Base-by-base conservation (phyloP, 371 early-diverging fungal genomes). In the Actinomucor elegans region DNA sequence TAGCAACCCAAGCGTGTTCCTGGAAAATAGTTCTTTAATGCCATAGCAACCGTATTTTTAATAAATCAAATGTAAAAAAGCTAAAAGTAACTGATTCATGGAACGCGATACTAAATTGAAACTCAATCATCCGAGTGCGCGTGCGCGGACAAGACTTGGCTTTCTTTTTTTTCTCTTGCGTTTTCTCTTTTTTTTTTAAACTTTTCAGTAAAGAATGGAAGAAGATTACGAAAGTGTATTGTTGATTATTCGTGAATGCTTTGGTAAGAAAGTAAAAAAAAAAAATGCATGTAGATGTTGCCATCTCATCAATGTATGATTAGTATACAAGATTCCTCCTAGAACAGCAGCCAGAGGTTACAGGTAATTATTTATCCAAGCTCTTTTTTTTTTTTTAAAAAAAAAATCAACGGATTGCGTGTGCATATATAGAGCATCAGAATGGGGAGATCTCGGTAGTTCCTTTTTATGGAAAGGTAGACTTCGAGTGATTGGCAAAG, bases 251-350 rank as follows among this genome's bases (percentile, higher is more conserved):
- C 78, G 86, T 29, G 93, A 94, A 74, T 88, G 89, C 73, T 85
- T 82, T 62, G 91, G 88, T 86, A 81, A 35, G 59, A 27, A 21
- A 38, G 9, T 23, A 46, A 44, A 37, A 9, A n/a, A 35, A 48
- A 14, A 45, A 41, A 20, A 18, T 35, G 31, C n/a, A 42, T 11
- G 28, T 36, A 37, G 17, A 24, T 8, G 10, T 15, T 20, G 20
- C 10, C 12, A 21, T 14, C 28, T 7, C 21, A 33, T 21, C 21
- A 42, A 26, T 10, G 6, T 36, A n/a, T 36, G 17, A 48, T 9
- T 52, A 88, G 88, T 88, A n/a, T 90, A 85, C 63, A 85, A 83
- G 54, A 81, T 94, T 35, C 93, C 93, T 8, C 93, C 94, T 32
- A 74, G 91, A 52, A 69, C 81, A 32, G 81, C 85, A 38, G 83